phyloP scores from a whole-genome alignment of 495 filamentous ascomycete species.

The Penicillium nucicola region DNA sequence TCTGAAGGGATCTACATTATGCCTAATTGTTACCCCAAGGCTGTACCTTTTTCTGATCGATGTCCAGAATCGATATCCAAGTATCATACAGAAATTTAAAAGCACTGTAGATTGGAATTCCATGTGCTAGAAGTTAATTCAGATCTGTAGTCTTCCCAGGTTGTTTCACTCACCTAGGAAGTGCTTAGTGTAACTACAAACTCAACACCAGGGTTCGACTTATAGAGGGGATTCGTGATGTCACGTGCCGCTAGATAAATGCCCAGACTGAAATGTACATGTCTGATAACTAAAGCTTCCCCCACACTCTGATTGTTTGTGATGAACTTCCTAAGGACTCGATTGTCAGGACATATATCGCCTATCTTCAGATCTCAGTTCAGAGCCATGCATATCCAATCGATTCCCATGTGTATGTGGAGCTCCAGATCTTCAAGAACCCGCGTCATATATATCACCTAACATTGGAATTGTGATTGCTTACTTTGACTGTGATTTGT shows the following conservation, averaged over 20 bases:
- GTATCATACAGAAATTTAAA: too few species aligned
- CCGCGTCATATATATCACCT: background rate
- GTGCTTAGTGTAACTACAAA: too few species aligned
- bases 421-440: background rate
- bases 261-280: background rate
- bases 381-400: slow-evolving; percentile 86
- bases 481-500: slow-evolving; percentile 3
- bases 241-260: background rate
- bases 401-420: slow-evolving; percentile 95
- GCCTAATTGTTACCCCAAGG: too few species aligned
- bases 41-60: too few species aligned
- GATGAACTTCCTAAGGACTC: slow-evolving; percentile 30
- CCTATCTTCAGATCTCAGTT: slow-evolving; percentile 7
- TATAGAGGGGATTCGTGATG: too few species aligned
- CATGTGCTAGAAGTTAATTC: too few species aligned
- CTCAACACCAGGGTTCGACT: too few species aligned
- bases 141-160: too few species aligned
- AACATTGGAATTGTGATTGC: background rate
- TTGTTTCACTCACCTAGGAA: too few species aligned
- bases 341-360: slow-evolving; percentile 8
- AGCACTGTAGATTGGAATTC: too few species aligned
- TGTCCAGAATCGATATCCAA: too few species aligned
- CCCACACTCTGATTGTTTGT: slow-evolving; percentile 14
- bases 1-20: too few species aligned
- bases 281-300: slow-evolving; percentile 3